These are phyloP conservation scores for Rhododendron ovatum DNA, from an alignment of 148 eudicot species.

Conservation along the genomic window DNA sequence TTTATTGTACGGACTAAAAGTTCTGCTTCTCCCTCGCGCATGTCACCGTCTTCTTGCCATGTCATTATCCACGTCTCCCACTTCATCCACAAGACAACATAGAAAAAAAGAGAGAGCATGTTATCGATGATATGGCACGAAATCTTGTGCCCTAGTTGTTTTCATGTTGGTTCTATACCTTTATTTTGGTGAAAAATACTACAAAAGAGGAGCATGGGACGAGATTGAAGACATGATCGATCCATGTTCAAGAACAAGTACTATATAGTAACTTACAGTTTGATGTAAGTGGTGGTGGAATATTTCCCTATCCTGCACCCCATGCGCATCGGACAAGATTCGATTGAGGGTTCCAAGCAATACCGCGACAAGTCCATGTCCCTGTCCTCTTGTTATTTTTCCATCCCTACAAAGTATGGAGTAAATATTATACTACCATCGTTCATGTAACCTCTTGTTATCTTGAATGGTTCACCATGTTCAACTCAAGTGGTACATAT, in stretches of 20 bases:
- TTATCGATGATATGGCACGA: not conserved
- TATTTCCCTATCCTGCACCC: not conserved
- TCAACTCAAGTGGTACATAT: not conserved
- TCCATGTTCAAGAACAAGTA: no score
- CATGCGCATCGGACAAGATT: not conserved
- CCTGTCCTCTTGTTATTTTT: not conserved
- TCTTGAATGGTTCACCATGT: not conserved
- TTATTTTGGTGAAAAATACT: not conserved
- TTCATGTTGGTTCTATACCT: not conserved
- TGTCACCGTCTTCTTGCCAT: slow-evolving; percentile 56
- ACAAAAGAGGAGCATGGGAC: not conserved
- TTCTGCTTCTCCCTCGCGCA: slow-evolving; percentile 43
- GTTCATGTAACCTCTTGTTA: not conserved
- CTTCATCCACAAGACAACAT: slow-evolving; percentile 17
- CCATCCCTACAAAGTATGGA: not conserved
- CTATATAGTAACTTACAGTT: not conserved
- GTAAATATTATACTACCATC: not conserved
- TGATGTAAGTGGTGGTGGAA: not conserved
- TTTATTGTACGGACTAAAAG: slow-evolving; percentile 45
- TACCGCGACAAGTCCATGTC: not conserved
- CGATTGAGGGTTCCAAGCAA: not conserved
- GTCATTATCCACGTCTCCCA: slow-evolving; percentile 65
- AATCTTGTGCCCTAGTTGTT: not conserved
- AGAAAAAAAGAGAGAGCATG: not conserved
- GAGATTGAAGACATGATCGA: not conserved